Conservation (phyloP, 2,329 filamentous ascomycete species). For the Coniella lustricola region DNA sequence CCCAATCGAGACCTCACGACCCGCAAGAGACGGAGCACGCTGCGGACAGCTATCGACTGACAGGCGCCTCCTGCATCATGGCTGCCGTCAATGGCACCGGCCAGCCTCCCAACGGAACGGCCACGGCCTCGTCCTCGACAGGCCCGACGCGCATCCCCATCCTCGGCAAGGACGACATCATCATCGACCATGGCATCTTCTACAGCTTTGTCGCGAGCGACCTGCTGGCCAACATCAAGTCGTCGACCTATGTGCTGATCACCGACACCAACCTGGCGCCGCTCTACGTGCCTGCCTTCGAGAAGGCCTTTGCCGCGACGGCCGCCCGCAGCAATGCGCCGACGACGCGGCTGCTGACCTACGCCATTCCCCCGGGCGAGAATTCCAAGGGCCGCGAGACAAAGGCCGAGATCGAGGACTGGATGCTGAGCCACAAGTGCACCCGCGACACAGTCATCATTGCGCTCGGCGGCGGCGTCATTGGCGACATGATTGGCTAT, state of each 20-base stretch:
- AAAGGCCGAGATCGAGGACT: conserved; percentile 94
- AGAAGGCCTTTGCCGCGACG: conserved; percentile 53
- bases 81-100: conserved; percentile 13
- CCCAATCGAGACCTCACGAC: conserved; percentile 1
- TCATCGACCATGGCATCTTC: conserved; percentile 90
- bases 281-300: conserved; percentile 74
- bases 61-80: conserved; percentile 13
- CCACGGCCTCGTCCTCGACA: conserved; percentile 6
- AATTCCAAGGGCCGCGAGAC: conserved; percentile 88
- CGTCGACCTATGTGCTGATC: conserved; percentile 91
- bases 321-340: conserved; percentile 25
- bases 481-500: conserved; percentile 96
- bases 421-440: conserved; percentile 88
- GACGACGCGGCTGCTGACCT: conserved; percentile 66
- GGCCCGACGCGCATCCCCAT: conserved; percentile 63
- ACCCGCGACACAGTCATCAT: conserved; percentile 92
- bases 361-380: conserved; percentile 84
- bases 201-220: conserved; percentile 73
- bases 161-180: conserved; percentile 80
- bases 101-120: conserved; percentile 7
- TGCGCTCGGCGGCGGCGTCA: conserved; percentile 90
- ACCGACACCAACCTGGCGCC: conserved; percentile 88
- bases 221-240: conserved; percentile 66
- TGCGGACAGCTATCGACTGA: conserved; percentile 8
- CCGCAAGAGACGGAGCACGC: conserved; percentile 8